Conservation (phyloP, 108 stramenopile species). For the Aurantiochytrium sp. region DNA sequence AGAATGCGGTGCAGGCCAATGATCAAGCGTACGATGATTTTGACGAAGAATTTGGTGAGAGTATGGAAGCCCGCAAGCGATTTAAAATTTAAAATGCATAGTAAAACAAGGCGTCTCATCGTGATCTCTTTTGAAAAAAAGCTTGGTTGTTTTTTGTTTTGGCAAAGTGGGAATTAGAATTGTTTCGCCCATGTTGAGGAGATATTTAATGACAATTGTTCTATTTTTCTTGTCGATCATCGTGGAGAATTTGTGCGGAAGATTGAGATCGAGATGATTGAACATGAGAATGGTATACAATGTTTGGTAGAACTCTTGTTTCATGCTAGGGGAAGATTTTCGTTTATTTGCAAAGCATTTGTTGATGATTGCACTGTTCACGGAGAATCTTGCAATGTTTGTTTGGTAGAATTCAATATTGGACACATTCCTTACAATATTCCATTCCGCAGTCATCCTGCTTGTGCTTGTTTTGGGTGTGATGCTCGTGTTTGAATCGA, state of each 20-base stretch:
- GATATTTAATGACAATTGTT: not conserved
- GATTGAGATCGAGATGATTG: not conserved
- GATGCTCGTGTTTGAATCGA: too few species aligned
- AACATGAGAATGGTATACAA: not conserved
- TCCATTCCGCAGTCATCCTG: too few species aligned
- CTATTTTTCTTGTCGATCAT: not conserved
- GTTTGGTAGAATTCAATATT: too few species aligned
- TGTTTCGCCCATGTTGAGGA: not conserved
- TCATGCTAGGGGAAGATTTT: not conserved
- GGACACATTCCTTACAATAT: too few species aligned
- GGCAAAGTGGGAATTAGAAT: too few species aligned
- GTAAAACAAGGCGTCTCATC: too few species aligned
- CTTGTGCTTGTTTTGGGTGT: too few species aligned
- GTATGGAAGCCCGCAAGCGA: too few species aligned
- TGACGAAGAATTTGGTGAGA: too few species aligned
- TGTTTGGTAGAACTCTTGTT: not conserved
- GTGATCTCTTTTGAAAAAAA: too few species aligned
- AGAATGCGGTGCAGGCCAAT: not conserved
- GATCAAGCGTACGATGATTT: not conserved
- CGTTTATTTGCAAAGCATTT: not conserved
- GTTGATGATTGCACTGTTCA: not conserved
- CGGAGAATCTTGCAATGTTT: not conserved
- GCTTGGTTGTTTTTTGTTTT: too few species aligned
- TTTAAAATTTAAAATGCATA: too few species aligned
- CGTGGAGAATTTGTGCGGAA: not conserved